Conservation (phyloP, 495 filamentous ascomycete genomes). For the Aspergillus carlsbadensis region DNA sequence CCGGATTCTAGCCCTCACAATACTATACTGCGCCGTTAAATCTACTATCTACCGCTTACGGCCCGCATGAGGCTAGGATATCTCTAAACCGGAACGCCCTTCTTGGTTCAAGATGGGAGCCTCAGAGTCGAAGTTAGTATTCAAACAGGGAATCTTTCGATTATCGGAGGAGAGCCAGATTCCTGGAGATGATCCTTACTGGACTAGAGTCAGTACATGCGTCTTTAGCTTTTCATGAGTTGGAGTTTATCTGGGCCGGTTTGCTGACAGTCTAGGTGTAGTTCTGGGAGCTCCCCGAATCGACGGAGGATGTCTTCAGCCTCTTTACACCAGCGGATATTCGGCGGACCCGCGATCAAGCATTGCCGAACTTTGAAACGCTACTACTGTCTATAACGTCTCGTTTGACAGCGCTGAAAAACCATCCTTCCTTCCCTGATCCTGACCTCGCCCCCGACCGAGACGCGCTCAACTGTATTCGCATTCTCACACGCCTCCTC, state of each 20-base stretch:
- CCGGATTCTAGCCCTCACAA: background rate
- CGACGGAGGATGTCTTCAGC: constrained; percentile 93
- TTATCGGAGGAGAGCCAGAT: constrained; percentile 90
- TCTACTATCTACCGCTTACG: background rate
- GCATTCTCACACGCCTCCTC: constrained; percentile 85
- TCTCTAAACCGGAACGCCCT: constrained; percentile 22
- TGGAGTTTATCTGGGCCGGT: background rate
- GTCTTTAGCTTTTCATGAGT: background rate
- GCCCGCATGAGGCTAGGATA: constrained; percentile 29
- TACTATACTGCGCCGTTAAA: background rate
- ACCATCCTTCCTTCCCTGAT: constrained; percentile 88
- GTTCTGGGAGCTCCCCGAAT: constrained; percentile 99
- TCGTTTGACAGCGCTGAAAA: constrained; percentile 75
- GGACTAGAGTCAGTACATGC: constrained; percentile 67
- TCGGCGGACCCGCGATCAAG: constrained; percentile 81
- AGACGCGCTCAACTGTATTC: constrained; percentile 90
- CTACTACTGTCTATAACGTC: constrained; percentile 79
- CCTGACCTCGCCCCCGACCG: constrained; percentile 83
- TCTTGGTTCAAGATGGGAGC: constrained; percentile 72
- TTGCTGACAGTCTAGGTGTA: constrained; percentile 34
- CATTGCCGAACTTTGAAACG: constrained; percentile 88
- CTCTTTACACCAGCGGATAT: constrained; percentile 94
- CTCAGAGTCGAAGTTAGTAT: constrained; percentile 98
- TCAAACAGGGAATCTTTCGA: constrained; percentile 98
- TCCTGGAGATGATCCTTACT: constrained; percentile 85